Conservation (phyloP, 2,329 filamentous ascomycete genomes). For the Magnaporthiopsis incrustans region DNA sequence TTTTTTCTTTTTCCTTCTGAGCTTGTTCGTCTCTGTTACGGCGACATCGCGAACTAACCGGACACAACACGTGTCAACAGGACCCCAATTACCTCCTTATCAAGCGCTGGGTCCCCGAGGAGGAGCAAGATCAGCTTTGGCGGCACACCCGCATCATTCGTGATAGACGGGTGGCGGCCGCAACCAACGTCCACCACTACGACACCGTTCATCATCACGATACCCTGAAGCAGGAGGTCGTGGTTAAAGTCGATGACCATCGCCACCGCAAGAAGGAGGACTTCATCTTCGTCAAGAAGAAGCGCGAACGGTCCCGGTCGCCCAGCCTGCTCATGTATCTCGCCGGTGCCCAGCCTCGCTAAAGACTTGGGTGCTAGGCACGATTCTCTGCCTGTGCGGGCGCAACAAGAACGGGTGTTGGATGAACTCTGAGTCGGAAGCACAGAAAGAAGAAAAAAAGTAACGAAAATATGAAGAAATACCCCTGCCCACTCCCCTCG, state of each 20-base stretch:
- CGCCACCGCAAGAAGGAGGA: slow-evolving; percentile 14
- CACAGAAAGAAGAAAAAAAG: background rate
- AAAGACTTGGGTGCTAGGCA: background rate
- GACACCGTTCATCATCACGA: slow-evolving; percentile 16
- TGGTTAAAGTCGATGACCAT: background rate
- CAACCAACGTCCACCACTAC: slow-evolving; percentile 26
- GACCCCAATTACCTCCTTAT: slow-evolving; percentile 55
- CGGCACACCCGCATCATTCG: slow-evolving; percentile 59
- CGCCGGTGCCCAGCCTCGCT: slow-evolving; percentile 32
- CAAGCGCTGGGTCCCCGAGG: slow-evolving; percentile 60
- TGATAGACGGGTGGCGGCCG: slow-evolving; percentile 21
- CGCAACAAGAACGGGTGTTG: background rate
- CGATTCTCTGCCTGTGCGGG: too few species aligned
- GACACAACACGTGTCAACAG: slow-evolving; percentile 21
- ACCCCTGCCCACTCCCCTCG: background rate
- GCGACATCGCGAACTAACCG: background rate
- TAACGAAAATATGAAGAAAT: slow-evolving; percentile 1
- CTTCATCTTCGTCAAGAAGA: slow-evolving; percentile 43
- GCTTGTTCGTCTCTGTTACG: too few species aligned
- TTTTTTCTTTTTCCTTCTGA: background rate
- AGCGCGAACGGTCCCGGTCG: slow-evolving; percentile 47
- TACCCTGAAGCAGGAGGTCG: background rate
- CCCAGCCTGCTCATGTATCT: slow-evolving; percentile 50
- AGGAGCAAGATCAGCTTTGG: slow-evolving; percentile 65
- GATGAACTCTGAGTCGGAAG: background rate